Evolutionary conservation across 306 rosid species (phyloP).

Genomic region (Prinsepia uniflora): DNA sequence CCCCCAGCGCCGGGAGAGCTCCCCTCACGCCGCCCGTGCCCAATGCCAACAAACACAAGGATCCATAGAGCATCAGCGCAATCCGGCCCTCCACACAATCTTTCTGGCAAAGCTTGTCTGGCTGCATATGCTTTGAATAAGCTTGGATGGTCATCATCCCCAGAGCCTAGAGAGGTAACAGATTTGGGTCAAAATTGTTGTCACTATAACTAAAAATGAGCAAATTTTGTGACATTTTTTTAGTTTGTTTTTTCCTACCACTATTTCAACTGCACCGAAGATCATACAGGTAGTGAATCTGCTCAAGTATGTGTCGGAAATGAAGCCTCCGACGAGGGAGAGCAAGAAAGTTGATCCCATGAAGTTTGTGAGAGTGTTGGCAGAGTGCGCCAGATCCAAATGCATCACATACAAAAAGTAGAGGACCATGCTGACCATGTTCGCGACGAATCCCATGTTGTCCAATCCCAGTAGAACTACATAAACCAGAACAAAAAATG

Average conservation of each 20-base stretch:
- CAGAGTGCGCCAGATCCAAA: constrained; percentile 53
- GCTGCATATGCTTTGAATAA: constrained; percentile 45
- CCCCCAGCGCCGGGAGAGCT: constrained; percentile 70
- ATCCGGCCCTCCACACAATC: constrained; percentile 52
- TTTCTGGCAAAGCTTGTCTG: constrained; percentile 38
- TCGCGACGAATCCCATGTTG: constrained; percentile 81
- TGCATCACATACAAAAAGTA: constrained; percentile 61
- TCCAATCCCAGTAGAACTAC: constrained; percentile 66
- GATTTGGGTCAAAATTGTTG: too few species aligned
- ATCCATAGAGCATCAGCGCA: constrained; percentile 49
- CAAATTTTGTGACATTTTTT: neutral
- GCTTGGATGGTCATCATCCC: constrained; percentile 55
- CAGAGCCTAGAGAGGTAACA: constrained; percentile 37
- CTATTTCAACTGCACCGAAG: constrained; percentile 57
- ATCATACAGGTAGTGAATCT: constrained; percentile 59
- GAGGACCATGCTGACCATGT: constrained; percentile 68
- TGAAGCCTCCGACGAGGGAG: constrained; percentile 70
- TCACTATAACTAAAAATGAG: neutral
- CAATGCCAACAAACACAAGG: constrained; percentile 53
- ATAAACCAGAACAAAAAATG: neutral
- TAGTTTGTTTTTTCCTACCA: constrained; percentile 37
- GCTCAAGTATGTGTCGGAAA: constrained; percentile 72
- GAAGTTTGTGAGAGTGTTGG: constrained; percentile 78
- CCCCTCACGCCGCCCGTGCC: constrained; percentile 80
- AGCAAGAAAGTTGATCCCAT: constrained; percentile 77